These are phyloP conservation scores for Thalassiosira gravida DNA, from an alignment of 352 stramenopile species.

Conservation along the genomic window DNA sequence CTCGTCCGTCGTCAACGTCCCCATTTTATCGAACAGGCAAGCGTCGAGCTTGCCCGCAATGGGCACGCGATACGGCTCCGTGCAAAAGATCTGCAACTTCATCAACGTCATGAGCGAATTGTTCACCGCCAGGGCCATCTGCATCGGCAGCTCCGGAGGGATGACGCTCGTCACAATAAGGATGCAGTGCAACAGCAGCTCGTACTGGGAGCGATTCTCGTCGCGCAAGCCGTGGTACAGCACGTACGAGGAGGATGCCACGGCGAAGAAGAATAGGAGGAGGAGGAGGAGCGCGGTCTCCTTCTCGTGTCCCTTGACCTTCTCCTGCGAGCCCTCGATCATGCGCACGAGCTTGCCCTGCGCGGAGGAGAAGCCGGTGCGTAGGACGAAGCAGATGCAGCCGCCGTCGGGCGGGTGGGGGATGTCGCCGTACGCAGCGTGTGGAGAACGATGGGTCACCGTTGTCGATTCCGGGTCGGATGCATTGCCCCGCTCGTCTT, in stretches of 20 bases:
- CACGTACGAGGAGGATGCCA: constrained; percentile 95
- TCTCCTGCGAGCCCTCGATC: constrained; percentile 98
- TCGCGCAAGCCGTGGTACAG: constrained; percentile 89
- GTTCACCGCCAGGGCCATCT: constrained; percentile 99
- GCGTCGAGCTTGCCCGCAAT: constrained; percentile 96
- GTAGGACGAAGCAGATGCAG: constrained; percentile 95
- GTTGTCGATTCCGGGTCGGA: background rate
- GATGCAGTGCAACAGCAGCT: constrained; percentile 98
- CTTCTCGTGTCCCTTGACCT: constrained; percentile 94
- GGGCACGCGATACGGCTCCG: constrained; percentile 93
- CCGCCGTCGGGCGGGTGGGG: constrained; percentile 90
- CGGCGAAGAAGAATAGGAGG: constrained; percentile 96
- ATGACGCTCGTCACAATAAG: constrained; percentile 99
- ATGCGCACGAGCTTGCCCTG: constrained; percentile 98
- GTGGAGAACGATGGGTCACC: background rate
- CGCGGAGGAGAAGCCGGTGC: constrained; percentile 96
- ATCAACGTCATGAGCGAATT: constrained; percentile 96
- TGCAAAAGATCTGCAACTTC: constrained; percentile 97
- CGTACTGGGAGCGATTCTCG: constrained; percentile 93
- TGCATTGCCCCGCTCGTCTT: constrained; percentile 8
- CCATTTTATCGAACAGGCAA: constrained; percentile 99
- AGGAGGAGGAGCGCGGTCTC: constrained; percentile 93
- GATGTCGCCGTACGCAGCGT: constrained; percentile 55
- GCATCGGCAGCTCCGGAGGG: constrained; percentile 98
- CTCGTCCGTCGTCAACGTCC: constrained; percentile 98